Conservation (phyloP, 2,329 filamentous ascomycete species). For the Neoarthrinium moseri region DNA sequence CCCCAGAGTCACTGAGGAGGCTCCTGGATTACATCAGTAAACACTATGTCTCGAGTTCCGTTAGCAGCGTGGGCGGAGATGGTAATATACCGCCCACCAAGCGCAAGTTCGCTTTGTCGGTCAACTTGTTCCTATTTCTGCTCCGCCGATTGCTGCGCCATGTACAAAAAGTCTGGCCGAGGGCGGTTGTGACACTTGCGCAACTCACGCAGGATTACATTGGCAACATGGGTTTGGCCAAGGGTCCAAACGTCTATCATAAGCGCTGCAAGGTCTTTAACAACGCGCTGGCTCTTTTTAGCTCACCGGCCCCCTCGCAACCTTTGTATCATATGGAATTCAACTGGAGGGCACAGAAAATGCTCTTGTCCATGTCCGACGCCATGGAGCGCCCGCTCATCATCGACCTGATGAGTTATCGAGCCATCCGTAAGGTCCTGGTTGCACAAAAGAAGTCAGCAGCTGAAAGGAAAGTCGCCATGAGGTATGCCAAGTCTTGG, state of each 20-base stretch:
- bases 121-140: constrained; percentile 20
- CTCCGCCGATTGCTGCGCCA: constrained; percentile 24
- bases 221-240: constrained; percentile 13
- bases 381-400: constrained; percentile 45
- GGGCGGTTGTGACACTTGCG: constrained; percentile 26
- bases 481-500: constrained; percentile 53
- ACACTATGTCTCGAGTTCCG: constrained; percentile 17
- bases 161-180: constrained; percentile 24
- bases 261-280: constrained; percentile 39
- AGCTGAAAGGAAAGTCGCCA: constrained; percentile 46
- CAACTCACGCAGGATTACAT: constrained; percentile 29
- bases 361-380: constrained; percentile 51
- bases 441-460: constrained; percentile 51
- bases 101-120: constrained; percentile 11
- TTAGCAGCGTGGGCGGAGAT: not conserved
- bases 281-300: constrained; percentile 34
- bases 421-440: constrained; percentile 53
- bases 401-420: constrained; percentile 51
- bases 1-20: constrained; percentile 26
- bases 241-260: constrained; percentile 17
- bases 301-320: constrained; percentile 28
- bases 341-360: constrained; percentile 58
- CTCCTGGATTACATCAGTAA: constrained; percentile 34
- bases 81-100: not conserved
- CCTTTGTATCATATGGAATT: constrained; percentile 38